Evolutionary conservation across 805 yeast genomes (phyloP), one percentile per base, ranked within the genome.

Genomic region (Dipodascus geniculatus): DNA sequence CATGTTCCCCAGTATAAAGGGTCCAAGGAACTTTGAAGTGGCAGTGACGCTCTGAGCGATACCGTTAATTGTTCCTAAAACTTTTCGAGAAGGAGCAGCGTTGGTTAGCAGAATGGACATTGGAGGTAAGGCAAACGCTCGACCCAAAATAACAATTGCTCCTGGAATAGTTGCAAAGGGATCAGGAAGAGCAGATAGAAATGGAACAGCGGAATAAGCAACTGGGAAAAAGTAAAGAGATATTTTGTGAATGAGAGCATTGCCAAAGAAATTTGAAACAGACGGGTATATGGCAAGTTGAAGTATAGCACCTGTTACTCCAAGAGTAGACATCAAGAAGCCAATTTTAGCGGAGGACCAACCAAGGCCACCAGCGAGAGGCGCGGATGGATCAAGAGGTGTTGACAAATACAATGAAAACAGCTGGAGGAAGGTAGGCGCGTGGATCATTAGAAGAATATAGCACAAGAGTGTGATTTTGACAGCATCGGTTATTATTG

Each of bases 381-480:
- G 17, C 14, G 8, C 19, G 3, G 62, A 57, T 11, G 53, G 55
- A 57, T 54, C 50, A 11, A 56, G 51, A 1, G 65, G 64, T 2
- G 64, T 61, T 1, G 83, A 80, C 22, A 80, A 66, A 51, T 76
- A 75, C 3, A 80, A 74, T 1, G 85, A 83, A 48, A 79, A 62
- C 53, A 80, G 75, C 61, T 80, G 83, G 51, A 73, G 70, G 60
- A 71, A 77, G 2, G 78, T 75, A 14, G 78, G 69, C 19, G 67
- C 61, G 61, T 78, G 82, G 48, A 79, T 68, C 50, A 78, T 71
- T 58, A 74, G 65, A 19, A 63, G 48, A 33, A 54, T 44, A 42
- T 60, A 58, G 22, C 59, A 54, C 1, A 55, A 22, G 3, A 62
- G 50, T 8, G 64, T 62, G 22, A 57, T 54, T 35, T 50, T 51